A percentile compares a stretch with the other conserved stretches of the same genome.
Evolutionary conservation across 495 filamentous ascomycete genomes (phyloP).

Genomic region (Lophiostoma macrostomum): DNA sequence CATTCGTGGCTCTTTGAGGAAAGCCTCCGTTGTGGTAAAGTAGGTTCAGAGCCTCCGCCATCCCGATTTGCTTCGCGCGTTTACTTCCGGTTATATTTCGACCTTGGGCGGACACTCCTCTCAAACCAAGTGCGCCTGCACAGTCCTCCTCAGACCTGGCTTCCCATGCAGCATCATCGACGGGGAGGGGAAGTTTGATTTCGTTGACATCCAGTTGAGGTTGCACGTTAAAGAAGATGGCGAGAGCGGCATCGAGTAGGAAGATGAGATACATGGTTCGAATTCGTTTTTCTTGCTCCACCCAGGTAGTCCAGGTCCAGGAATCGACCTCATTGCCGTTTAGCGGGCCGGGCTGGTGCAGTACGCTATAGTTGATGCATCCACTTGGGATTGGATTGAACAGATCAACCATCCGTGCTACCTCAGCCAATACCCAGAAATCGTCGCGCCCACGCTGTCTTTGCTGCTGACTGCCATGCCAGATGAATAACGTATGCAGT

Average conservation of each 20-base stretch:
- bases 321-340: conserved; percentile 16
- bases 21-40: conserved; percentile 53
- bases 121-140: conserved; percentile 57
- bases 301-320: conserved; percentile 61
- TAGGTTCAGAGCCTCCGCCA: conserved; percentile 53
- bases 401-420: conserved; percentile 52
- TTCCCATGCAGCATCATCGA: conserved; percentile 67
- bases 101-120: conserved; percentile 45
- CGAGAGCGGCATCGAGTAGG: conserved; percentile 55
- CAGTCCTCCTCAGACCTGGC: conserved; percentile 53
- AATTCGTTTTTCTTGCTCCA: conserved; percentile 64
- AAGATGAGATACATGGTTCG: conserved; percentile 60
- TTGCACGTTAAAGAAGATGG: conserved; percentile 62
- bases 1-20: conserved; percentile 56
- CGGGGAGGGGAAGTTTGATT: conserved; percentile 58
- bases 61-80: conserved; percentile 56
- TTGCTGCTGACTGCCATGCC: conserved; percentile 61
- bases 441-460: conserved; percentile 52
- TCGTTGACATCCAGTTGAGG: conserved; percentile 57
- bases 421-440: conserved; percentile 51
- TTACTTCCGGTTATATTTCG: conserved; percentile 57
- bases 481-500: conserved; percentile 55
- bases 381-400: conserved; percentile 42
- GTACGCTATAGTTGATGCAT: conserved; percentile 39
- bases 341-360: conserved; percentile 37